Base-by-base conservation (phyloP, 225 moss, liverwort and hornwort genomes). In the Takakia lepidozioides region DNA sequence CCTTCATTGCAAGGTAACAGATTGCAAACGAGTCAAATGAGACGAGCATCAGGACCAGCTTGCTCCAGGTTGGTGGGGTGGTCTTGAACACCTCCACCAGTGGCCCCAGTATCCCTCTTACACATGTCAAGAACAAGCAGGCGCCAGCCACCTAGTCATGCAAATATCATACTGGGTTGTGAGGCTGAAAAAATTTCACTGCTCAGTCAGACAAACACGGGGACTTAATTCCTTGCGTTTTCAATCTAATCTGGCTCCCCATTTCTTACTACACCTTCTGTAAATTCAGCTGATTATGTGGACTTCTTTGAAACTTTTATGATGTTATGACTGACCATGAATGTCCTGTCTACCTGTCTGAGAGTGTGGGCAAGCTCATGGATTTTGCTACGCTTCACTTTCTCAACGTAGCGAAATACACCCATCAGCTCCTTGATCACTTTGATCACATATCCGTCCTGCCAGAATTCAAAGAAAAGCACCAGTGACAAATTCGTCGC, bases 381-480 rank as follows among this genome's bases (percentile, higher is more conserved):
- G 49, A 88, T 85, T 63, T 77, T 83, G 49, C 66, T 83, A 10
- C 93, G 85, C 69, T 93, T 93, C 47, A 74, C 83, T 68, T 88
- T 88, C 64, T 93, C 81, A 53, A 88, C 85, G 41, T 93, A 88
- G 57, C 88, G 77, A 49, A 88, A 81, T 8, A 93, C 62, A 40
- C 93, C 93, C 93, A 88, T 88, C 45, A 93, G 62, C 71, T 93
- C 93, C 60, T 83, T 93, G 71, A 88, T 93, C 57, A 88, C 88
- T 58, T 71, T 83, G 50, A 88, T 83, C 19, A 75, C 72, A 27
- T 88, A 93, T 21, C 80, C 88, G 41, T 49, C 49, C 54, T 64
- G 59, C 42, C 30, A 55, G 32, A 32, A 32, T n/a, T n/a, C n/a
- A n/a, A n/a, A n/a, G n/a, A n/a, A n/a, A n/a, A n/a, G n/a, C n/a